These are phyloP conservation scores for Immersiella caudata DNA, from an alignment of 495 filamentous ascomycete species.

Conservation along the genomic window DNA sequence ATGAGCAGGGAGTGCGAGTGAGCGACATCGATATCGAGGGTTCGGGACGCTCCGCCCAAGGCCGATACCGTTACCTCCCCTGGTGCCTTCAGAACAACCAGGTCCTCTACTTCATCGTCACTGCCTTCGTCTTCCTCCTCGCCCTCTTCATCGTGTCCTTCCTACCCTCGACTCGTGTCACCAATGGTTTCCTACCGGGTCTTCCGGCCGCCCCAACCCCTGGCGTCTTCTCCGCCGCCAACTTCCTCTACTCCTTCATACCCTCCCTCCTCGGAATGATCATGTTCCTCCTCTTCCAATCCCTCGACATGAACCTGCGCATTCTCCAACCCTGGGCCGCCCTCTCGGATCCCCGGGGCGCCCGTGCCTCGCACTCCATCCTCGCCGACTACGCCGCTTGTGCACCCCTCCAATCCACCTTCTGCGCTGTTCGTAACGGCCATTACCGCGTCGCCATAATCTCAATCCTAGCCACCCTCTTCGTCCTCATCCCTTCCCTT, in stretches of 20 bases:
- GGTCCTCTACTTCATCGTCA: constrained; percentile 65
- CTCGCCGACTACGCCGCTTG: constrained; percentile 72
- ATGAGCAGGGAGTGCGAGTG: constrained; percentile 38
- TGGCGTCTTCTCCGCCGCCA: constrained; percentile 76
- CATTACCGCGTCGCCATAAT: constrained; percentile 74
- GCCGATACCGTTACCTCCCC: constrained; percentile 70
- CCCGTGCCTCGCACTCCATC: constrained; percentile 66
- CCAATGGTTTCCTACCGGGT: constrained; percentile 69
- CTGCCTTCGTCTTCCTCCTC: constrained; percentile 65
- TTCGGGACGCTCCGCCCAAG: constrained; percentile 45
- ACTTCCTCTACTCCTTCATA: constrained; percentile 87
- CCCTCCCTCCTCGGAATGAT: constrained; percentile 75
- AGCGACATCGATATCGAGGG: constrained; percentile 32
- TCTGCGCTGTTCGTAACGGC: constrained; percentile 62
- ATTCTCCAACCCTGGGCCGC: constrained; percentile 74
- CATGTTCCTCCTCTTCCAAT: constrained; percentile 75
- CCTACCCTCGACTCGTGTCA: constrained; percentile 62
- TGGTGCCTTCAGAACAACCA: constrained; percentile 72
- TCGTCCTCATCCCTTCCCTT: constrained; percentile 70
- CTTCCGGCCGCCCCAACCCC: constrained; percentile 62
- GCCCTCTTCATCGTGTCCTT: constrained; percentile 79
- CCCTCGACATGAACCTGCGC: constrained; percentile 74
- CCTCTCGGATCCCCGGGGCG: constrained; percentile 60
- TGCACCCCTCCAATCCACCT: constrained; percentile 63
- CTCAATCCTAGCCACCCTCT: constrained; percentile 65